Percentiles rank a stretch among this genome's conserved stretches.
phyloP scores from a whole-genome alignment of 805 yeast species.

The Candida verbasci region DNA sequence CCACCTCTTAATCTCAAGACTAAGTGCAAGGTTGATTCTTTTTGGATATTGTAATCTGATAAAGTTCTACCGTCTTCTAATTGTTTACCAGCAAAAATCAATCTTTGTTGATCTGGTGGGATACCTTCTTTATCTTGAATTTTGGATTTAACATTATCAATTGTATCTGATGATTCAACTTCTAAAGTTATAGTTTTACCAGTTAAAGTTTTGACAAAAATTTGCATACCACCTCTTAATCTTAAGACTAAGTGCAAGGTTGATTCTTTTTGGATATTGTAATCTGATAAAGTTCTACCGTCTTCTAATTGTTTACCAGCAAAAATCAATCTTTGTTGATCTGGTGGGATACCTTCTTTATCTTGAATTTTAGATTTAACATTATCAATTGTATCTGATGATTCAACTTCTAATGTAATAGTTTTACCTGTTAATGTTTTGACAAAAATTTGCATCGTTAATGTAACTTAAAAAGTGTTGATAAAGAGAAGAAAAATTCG shows the following conservation, averaged over 20 bases:
- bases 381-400: constrained; percentile 95
- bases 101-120: constrained; percentile 97
- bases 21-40: constrained; percentile 93
- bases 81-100: constrained; percentile 96
- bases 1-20: constrained; percentile 98
- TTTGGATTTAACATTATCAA: constrained; percentile 94
- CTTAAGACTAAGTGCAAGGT: constrained; percentile 93
- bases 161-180: constrained; percentile 96
- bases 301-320: constrained; percentile 98
- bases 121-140: constrained; percentile 97
- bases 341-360: constrained; percentile 97
- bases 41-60: constrained; percentile 97
- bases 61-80: constrained; percentile 95
- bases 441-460: constrained; percentile 48
- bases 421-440: constrained; percentile 61
- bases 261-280: constrained; percentile 98
- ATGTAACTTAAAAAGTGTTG: too few relatives aligned
- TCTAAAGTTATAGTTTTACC: constrained; percentile 79
- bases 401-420: constrained; percentile 91
- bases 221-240: constrained; percentile 92
- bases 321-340: constrained; percentile 93
- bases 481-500: too few relatives aligned
- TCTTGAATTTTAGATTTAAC: constrained; percentile 96
- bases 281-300: constrained; percentile 94
- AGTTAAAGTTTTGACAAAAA: constrained; percentile 53